A percentile compares a stretch with the other conserved stretches of the same genome.
These are phyloP conservation scores for Chaetomiaceae sp. DNA, from an alignment of 2,329 filamentous ascomycete genomes.

Conservation along the genomic window DNA sequence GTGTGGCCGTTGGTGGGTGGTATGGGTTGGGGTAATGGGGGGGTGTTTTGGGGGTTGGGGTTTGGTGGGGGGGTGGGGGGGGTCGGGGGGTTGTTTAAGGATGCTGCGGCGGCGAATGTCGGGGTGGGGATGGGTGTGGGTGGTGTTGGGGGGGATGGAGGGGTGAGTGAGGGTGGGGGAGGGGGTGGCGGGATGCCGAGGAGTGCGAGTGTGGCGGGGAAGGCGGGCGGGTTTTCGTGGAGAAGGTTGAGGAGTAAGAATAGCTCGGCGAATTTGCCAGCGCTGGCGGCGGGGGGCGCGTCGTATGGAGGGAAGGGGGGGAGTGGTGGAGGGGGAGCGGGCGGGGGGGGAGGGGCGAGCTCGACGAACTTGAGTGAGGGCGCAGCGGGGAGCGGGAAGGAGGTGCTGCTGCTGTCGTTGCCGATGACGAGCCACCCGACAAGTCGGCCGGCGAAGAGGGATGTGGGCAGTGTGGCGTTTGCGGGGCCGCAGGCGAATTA, in stretches of 20 bases:
- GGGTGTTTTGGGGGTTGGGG: too few species aligned
- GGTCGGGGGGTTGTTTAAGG: too few species aligned
- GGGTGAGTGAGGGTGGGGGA: slow-evolving; percentile 35
- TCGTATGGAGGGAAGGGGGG: slow-evolving; percentile 42
- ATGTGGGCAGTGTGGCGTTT: slow-evolving; percentile 63
- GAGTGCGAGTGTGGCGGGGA: slow-evolving; percentile 60
- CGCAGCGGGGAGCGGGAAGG: slow-evolving; percentile 46
- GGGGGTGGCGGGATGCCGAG: slow-evolving; percentile 39
- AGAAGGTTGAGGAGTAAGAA: slow-evolving; percentile 85
- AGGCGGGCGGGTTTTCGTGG: slow-evolving; percentile 80
- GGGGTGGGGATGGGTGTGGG: slow-evolving; percentile 50
- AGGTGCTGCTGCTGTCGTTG: slow-evolving; percentile 60
- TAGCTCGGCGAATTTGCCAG: slow-evolving; percentile 58
- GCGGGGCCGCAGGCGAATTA: slow-evolving; percentile 82
- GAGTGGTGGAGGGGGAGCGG: slow-evolving; percentile 25
- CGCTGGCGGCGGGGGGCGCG: slow-evolving; percentile 45
- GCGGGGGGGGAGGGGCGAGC: slow-evolving; percentile 29
- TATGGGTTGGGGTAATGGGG: too few species aligned
- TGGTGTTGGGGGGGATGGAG: slow-evolving; percentile 64
- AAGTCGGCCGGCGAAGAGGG: slow-evolving; percentile 64
- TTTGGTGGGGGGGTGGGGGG: too few species aligned
- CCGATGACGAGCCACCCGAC: slow-evolving; percentile 67
- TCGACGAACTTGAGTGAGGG: slow-evolving; percentile 27
- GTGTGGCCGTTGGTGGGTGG: too few species aligned
- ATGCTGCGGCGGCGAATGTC: slow-evolving; percentile 39